Evolutionary conservation across 2,329 filamentous ascomycete genomes (phyloP).

Genomic region (Colletotrichum sp.): DNA sequence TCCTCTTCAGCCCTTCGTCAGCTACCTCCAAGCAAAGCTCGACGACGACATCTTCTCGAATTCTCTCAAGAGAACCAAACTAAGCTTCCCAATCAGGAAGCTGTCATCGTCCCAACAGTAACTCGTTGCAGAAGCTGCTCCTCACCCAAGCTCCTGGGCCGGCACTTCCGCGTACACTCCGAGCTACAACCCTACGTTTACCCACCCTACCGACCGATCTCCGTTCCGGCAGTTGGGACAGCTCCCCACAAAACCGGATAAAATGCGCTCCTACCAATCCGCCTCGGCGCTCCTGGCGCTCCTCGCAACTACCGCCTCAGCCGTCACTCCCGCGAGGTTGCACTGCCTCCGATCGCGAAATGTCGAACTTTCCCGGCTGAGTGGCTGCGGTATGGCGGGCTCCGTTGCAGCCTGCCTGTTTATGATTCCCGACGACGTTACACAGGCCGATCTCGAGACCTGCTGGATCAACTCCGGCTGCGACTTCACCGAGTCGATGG

Average conservation of each 20-base stretch:
- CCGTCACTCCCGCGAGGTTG: slow-evolving; percentile 29
- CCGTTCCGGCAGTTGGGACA: background rate
- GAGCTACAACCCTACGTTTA: background rate
- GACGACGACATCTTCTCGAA: background rate
- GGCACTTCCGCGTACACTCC: slow-evolving; percentile 5
- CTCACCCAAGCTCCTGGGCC: background rate
- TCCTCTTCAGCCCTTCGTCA: background rate
- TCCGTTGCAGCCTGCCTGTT: slow-evolving; percentile 49
- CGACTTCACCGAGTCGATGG: slow-evolving; percentile 30
- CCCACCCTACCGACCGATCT: background rate
- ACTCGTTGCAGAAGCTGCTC: background rate
- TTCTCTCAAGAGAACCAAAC: background rate
- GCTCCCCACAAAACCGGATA: slow-evolving; percentile 12
- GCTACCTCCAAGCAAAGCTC: background rate
- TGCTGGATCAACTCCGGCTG: slow-evolving; percentile 43
- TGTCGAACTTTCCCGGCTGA: slow-evolving; percentile 40
- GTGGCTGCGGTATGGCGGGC: slow-evolving; percentile 48
- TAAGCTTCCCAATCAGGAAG: slow-evolving; percentile 6
- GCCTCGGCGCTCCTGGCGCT: slow-evolving; percentile 13
- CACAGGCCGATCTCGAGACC: slow-evolving; percentile 37
- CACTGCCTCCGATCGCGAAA: slow-evolving; percentile 46
- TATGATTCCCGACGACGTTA: slow-evolving; percentile 31
- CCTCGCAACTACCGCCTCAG: slow-evolving; percentile 32
- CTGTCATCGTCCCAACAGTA: background rate
- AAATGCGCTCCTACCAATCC: slow-evolving; percentile 12